Evolutionary conservation across 2,329 filamentous ascomycete genomes (phyloP).

Genomic region (Sphaerulina vaccinii): DNA sequence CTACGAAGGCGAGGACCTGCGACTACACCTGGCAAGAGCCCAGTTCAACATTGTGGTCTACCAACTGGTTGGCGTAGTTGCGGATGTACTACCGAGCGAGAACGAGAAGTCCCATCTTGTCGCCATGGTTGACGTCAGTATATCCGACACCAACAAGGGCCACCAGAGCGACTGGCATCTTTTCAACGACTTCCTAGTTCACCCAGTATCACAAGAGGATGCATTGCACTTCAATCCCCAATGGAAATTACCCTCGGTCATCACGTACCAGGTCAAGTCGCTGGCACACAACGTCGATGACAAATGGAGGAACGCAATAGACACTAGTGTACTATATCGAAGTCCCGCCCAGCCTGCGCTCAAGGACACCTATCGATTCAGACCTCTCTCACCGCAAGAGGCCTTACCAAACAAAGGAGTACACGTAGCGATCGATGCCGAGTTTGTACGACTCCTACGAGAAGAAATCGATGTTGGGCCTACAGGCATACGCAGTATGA

Average conservation of each 20-base stretch:
- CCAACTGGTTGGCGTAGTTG: slow-evolving; percentile 83
- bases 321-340: slow-evolving; percentile 79
- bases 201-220: slow-evolving; percentile 74
- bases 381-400: slow-evolving; percentile 29
- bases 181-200: slow-evolving; percentile 95
- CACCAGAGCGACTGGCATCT: slow-evolving; percentile 80
- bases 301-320: slow-evolving; percentile 79
- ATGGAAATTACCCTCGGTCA: slow-evolving; percentile 89
- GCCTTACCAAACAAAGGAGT: slow-evolving; percentile 62
- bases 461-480: slow-evolving; percentile 96
- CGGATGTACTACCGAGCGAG: slow-evolving; percentile 83
- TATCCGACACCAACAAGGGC: slow-evolving; percentile 59
- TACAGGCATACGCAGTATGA: slow-evolving; percentile 86
- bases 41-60: slow-evolving; percentile 83
- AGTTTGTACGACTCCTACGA: slow-evolving; percentile 90
- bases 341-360: slow-evolving; percentile 56
- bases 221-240: slow-evolving; percentile 83
- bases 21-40: slow-evolving; percentile 73
- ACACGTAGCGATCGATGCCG: slow-evolving; percentile 87
- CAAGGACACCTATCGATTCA: slow-evolving; percentile 31
- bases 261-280: slow-evolving; percentile 80
- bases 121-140: slow-evolving; percentile 78
- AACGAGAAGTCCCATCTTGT: slow-evolving; percentile 88
- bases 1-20: slow-evolving; percentile 88
- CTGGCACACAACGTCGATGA: slow-evolving; percentile 80